phyloP scores from a whole-genome alignment of 192 early-diverging fungal genomes.

The Coemansia sp. region DNA sequence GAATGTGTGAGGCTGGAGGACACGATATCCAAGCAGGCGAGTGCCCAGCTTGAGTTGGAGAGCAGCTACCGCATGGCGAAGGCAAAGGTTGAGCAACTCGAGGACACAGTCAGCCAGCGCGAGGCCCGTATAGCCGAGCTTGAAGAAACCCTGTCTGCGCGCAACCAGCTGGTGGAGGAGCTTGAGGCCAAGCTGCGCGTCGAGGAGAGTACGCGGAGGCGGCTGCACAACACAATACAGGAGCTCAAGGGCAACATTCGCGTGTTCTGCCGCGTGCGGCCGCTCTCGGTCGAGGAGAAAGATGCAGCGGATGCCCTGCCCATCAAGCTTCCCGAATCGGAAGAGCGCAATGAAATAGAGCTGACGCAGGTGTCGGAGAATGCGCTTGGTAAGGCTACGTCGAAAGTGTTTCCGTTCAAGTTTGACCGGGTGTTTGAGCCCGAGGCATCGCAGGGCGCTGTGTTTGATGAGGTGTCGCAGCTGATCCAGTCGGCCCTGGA shows the following conservation, averaged over 20 bases:
- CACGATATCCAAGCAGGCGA: slow-evolving; percentile 38
- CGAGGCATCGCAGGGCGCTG: slow-evolving; percentile 61
- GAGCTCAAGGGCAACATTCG: slow-evolving; percentile 97
- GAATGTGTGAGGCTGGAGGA: slow-evolving; percentile 34
- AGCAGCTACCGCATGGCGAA: slow-evolving; percentile 33
- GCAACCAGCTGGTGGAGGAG: slow-evolving; percentile 35
- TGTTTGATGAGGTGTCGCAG: slow-evolving; percentile 95
- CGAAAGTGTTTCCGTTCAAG: slow-evolving; percentile 69
- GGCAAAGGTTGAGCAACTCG: slow-evolving; percentile 36
- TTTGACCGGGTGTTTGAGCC: slow-evolving; percentile 86
- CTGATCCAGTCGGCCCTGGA: slow-evolving; percentile 93
- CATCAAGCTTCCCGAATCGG: slow-evolving; percentile 54
- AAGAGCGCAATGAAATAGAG: slow-evolving; percentile 71
- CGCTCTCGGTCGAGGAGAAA: slow-evolving; percentile 51
- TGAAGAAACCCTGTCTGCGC: slow-evolving; percentile 37
- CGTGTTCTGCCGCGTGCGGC: slow-evolving; percentile 93
- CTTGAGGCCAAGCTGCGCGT: slow-evolving; percentile 64
- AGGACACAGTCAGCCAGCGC: slow-evolving; percentile 31
- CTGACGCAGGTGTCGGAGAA: slow-evolving; percentile 57
- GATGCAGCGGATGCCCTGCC: slow-evolving; percentile 11
- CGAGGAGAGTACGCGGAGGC: slow-evolving; percentile 75
- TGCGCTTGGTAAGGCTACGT: slow-evolving; percentile 52
- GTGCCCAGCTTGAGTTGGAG: slow-evolving; percentile 42
- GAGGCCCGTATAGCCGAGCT: slow-evolving; percentile 53
- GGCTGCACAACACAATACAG: slow-evolving; percentile 87